Percentiles rank a stretch among this genome's conserved stretches.
These are phyloP conservation scores for Trichosporon coremiiforme DNA, from an alignment of 1,284 basidiomycete genomes.

Conservation along the genomic window DNA sequence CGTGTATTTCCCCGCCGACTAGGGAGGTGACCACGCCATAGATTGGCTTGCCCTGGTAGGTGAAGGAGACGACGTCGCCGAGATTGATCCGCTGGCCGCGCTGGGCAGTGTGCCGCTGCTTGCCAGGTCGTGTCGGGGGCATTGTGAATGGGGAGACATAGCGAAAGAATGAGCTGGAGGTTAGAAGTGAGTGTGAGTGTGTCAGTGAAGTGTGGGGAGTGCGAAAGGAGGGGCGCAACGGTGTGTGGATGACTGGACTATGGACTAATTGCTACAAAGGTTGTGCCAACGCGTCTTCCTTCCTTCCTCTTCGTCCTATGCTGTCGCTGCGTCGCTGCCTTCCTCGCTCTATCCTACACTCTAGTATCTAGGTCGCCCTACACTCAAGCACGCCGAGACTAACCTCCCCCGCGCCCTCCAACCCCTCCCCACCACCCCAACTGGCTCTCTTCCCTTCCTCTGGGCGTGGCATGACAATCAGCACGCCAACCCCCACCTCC, in stretches of 20 bases:
- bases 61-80: slow-evolving; percentile 7
- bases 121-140: neutral
- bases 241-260: neutral
- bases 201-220: neutral
- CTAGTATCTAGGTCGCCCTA: neutral
- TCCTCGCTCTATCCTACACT: slow-evolving; percentile 4
- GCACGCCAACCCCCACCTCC: slow-evolving; percentile 45
- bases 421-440: slow-evolving; percentile 23
- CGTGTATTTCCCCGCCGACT: neutral
- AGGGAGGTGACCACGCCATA: slow-evolving; percentile 2
- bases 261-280: neutral
- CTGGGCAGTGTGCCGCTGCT: neutral
- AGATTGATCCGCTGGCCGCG: neutral
- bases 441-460: slow-evolving; percentile 24
- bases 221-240: slow-evolving; percentile 1
- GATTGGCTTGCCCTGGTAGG: neutral
- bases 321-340: neutral
- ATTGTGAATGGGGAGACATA: neutral
- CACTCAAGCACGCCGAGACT: slow-evolving; percentile 44
- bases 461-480: slow-evolving; percentile 46
- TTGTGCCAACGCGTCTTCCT: neutral
- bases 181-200: neutral
- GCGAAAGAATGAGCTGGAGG: neutral
- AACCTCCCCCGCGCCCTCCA: slow-evolving; percentile 43
- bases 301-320: neutral